These are phyloP conservation scores for Sordariomycetes sp. DNA, from an alignment of 2,329 filamentous ascomycete species.

Conservation along the genomic window DNA sequence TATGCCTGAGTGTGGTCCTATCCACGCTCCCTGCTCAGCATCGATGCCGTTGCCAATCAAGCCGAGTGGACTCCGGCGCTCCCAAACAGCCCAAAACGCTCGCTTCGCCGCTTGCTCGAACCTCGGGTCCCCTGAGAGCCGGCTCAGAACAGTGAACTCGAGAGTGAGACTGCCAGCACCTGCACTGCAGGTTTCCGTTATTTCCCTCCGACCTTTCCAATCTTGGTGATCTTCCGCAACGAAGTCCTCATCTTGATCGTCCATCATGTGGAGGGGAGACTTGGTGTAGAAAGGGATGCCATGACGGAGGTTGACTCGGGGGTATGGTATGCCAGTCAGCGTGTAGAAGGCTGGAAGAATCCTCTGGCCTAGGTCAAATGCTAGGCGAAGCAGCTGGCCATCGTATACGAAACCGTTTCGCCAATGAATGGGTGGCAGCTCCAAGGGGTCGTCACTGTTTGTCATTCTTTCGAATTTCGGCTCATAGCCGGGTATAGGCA, in stretches of 20 bases:
- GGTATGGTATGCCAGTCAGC: conserved; percentile 84
- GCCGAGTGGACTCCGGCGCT: conserved; percentile 72
- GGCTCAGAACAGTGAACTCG: conserved; percentile 84
- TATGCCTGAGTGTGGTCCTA: conserved; percentile 82
- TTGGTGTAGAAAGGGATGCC: conserved; percentile 91
- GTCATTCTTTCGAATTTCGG: conserved; percentile 27
- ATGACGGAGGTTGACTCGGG: conserved; percentile 80
- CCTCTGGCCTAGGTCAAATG: conserved; percentile 73
- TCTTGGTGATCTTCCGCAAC: conserved; percentile 22
- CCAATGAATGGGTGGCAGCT: conserved; percentile 57
- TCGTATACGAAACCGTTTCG: conserved; percentile 72
- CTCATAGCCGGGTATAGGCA: conserved; percentile 75
- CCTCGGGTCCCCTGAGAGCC: conserved; percentile 75
- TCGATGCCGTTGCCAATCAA: conserved; percentile 89
- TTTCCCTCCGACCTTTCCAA: conserved; percentile 46
- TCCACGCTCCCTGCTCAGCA: conserved; percentile 84
- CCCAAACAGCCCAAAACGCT: conserved; percentile 97
- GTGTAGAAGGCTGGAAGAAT: conserved; percentile 90
- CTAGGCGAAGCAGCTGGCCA: conserved; percentile 83
- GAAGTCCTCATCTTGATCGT: conserved; percentile 8
- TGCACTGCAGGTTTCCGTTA: conserved; percentile 94
- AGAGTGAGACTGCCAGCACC: conserved; percentile 92
- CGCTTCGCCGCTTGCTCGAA: conserved; percentile 86
- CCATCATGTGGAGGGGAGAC: conserved; percentile 61
- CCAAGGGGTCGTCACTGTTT: conserved; percentile 28